phyloP scores from a whole-genome alignment of 352 stramenopile species.

The Aphanomyces cochlioides region DNA sequence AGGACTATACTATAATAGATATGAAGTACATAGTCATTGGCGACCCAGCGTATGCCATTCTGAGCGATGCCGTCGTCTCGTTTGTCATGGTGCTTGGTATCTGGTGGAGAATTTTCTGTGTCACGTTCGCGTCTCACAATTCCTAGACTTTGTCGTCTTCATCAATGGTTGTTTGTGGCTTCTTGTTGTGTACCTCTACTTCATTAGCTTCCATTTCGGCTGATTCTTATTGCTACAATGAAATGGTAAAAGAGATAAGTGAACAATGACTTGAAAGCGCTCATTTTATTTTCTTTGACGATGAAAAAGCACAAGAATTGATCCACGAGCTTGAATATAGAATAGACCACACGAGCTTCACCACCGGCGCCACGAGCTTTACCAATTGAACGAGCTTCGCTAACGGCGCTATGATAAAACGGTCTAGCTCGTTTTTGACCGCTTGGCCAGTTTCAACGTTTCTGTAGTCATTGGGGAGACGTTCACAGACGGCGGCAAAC shows the following conservation, averaged over 20 bases:
- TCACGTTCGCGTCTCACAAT: background rate
- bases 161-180: background rate
- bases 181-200: background rate
- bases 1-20: background rate
- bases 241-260: background rate
- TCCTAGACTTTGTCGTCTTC: background rate
- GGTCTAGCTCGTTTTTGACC: too few relatives aligned
- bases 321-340: too few relatives aligned
- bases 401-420: too few relatives aligned
- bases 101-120: background rate
- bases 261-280: background rate
- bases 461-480: too few relatives aligned
- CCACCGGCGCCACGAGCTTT: too few relatives aligned
- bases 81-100: background rate
- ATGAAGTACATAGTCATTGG: background rate
- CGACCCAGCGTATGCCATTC: background rate
- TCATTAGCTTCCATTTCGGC: too few relatives aligned
- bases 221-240: background rate
- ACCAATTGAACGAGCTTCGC: too few relatives aligned
- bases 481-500: too few relatives aligned
- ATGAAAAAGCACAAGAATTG: background rate
- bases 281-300: background rate
- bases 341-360: too few relatives aligned
- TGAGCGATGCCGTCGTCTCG: background rate
- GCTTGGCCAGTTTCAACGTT: too few relatives aligned